Percentiles rank a stretch among this genome's conserved stretches.
Conservation (phyloP, 345 rosid species). For the Lumnitzera racemosa region DNA sequence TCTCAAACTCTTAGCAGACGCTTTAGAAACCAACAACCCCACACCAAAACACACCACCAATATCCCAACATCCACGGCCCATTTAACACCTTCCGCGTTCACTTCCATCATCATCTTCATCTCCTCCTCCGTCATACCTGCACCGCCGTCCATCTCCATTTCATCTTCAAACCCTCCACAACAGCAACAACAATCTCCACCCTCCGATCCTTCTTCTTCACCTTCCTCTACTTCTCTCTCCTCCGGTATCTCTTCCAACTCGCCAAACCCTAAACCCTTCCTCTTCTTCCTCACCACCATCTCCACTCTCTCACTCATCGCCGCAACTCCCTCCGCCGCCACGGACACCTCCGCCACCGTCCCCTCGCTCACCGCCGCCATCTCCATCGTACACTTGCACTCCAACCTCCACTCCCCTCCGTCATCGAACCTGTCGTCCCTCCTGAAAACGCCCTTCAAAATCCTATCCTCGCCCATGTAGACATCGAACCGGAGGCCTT, state of each 20-base stretch:
- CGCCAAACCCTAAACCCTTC: constrained; percentile 16
- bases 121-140: neutral
- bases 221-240: constrained; percentile 29
- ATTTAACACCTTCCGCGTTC: constrained; percentile 45
- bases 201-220: constrained; percentile 11
- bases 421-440: constrained; percentile 16
- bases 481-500: constrained; percentile 68
- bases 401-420: constrained; percentile 43
- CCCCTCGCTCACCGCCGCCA: constrained; percentile 2
- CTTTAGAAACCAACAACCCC: constrained; percentile 63
- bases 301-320: constrained; percentile 37
- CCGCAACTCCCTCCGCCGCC: constrained; percentile 50
- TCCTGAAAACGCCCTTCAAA: constrained; percentile 49
- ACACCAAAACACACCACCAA: constrained; percentile 80
- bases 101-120: constrained; percentile 26
- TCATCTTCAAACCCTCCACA: constrained; percentile 14
- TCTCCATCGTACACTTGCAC: constrained; percentile 46
- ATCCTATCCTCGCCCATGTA: constrained; percentile 52
- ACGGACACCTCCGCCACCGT: constrained; percentile 39
- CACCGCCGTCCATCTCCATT: constrained; percentile 13
- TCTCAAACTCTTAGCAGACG: constrained; percentile 45
- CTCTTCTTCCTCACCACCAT: constrained; percentile 28
- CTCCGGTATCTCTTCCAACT: constrained; percentile 79
- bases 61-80: constrained; percentile 84
- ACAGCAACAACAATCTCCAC: constrained; percentile 5